Conservation (phyloP, 768 basidiomycete genomes). For the Suillus spraguei region DNA sequence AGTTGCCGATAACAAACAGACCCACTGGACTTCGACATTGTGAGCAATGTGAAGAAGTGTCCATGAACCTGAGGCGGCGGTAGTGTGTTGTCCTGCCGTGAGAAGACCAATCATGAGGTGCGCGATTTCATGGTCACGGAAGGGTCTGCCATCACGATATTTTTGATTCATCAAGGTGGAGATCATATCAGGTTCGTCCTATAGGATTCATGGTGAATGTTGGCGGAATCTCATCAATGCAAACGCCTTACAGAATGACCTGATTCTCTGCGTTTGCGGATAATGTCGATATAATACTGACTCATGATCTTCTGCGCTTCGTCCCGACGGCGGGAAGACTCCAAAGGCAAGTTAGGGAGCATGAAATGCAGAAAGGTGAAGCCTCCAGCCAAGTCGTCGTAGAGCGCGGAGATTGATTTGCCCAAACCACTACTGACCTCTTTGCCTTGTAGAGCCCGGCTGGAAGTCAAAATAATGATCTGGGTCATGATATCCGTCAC, state of each 20-base stretch:
- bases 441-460: slow-evolving; percentile 89
- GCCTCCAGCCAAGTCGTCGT: slow-evolving; percentile 90
- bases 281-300: slow-evolving; percentile 88
- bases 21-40: slow-evolving; percentile 73
- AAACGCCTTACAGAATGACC: too few species aligned
- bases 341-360: slow-evolving; percentile 90
- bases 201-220: too few species aligned
- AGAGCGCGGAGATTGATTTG: slow-evolving; percentile 82
- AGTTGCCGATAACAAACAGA: slow-evolving; percentile 15
- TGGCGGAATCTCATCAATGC: too few species aligned
- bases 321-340: slow-evolving; percentile 88
- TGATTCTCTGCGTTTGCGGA: slow-evolving; percentile 65
- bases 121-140: too few species aligned
- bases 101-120: slow-evolving; percentile 99
- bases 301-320: slow-evolving; percentile 91
- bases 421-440: slow-evolving; percentile 83
- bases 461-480: slow-evolving; percentile 94
- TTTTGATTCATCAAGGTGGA: too few species aligned
- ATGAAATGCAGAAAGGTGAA: slow-evolving; percentile 96
- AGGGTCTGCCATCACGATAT: too few species aligned
- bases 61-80: slow-evolving; percentile 92
- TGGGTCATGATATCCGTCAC: slow-evolving; percentile 74
- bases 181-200: too few species aligned
- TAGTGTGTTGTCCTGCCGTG: slow-evolving; percentile 99
- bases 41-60: slow-evolving; percentile 83